Evolutionary conservation across 2,329 filamentous ascomycete species (phyloP).

Genomic region (Ophiostoma ips): DNA sequence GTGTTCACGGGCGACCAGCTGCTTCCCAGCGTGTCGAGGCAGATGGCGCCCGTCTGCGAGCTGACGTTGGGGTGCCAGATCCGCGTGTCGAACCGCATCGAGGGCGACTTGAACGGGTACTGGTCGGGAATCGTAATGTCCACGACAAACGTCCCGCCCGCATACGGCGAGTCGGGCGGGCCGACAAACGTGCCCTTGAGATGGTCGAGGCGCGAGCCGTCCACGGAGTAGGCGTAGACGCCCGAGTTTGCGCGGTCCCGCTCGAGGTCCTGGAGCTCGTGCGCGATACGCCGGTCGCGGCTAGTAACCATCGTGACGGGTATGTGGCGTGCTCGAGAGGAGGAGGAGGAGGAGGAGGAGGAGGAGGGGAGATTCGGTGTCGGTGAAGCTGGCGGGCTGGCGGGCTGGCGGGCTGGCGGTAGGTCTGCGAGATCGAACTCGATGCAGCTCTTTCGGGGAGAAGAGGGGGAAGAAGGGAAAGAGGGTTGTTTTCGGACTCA

Average conservation of each 20-base stretch:
- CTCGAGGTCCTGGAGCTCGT: conserved; percentile 64
- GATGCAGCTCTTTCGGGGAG: background rate
- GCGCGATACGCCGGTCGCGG: conserved; percentile 48
- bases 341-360: too few relatives aligned
- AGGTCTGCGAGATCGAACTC: background rate
- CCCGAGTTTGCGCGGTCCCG: conserved; percentile 60
- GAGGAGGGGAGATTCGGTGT: too few relatives aligned
- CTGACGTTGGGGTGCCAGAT: conserved; percentile 98
- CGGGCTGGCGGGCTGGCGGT: too few relatives aligned
- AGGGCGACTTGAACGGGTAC: conserved; percentile 86
- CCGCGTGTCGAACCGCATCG: conserved; percentile 83
- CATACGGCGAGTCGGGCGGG: conserved; percentile 86
- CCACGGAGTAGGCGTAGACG: conserved; percentile 53
- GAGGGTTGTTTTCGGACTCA: too few relatives aligned
- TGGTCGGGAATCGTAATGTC: conserved; percentile 77
- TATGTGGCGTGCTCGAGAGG: too few relatives aligned
- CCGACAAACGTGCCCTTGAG: conserved; percentile 73
- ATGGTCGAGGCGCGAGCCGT: conserved; percentile 53
- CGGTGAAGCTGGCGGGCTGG: background rate
- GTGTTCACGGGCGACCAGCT: conserved; percentile 95
- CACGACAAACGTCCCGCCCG: conserved; percentile 67
- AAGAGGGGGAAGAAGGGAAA: too few relatives aligned
- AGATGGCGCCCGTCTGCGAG: conserved; percentile 90
- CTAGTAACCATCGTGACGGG: conserved; percentile 32
- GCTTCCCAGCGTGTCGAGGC: conserved; percentile 76